A percentile compares a stretch with the other conserved stretches of the same genome.
Conservation (phyloP, 2,329 filamentous ascomycete species). For the Monosporascus sp. region DNA sequence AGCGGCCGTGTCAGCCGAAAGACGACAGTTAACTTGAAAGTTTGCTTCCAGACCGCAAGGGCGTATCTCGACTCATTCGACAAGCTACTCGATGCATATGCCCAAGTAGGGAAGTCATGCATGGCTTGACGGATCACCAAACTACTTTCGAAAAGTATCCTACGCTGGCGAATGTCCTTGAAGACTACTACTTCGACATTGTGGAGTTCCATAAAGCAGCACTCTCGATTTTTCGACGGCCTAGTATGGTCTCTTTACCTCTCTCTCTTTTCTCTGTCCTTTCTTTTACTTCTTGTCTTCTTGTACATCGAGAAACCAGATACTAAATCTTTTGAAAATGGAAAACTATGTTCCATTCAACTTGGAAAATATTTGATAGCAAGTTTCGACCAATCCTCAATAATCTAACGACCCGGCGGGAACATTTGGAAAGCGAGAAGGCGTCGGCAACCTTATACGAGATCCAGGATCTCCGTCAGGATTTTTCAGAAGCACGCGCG, state of each 20-base stretch:
- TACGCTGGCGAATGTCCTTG: slow-evolving; percentile 2
- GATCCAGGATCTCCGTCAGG: slow-evolving; percentile 1
- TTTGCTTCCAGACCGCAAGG: slow-evolving; percentile 2
- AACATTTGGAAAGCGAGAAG: slow-evolving; percentile 5
- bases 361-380: slow-evolving; percentile 6
- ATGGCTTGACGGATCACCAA: background rate
- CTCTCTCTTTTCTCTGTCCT: background rate
- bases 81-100: slow-evolving; percentile 3
- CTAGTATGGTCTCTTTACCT: background rate
- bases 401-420: slow-evolving; percentile 1
- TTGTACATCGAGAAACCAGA: background rate
- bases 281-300: background rate
- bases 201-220: slow-evolving; percentile 1
- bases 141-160: slow-evolving; percentile 1
- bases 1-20: background rate
- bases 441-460: slow-evolving; percentile 1
- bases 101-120: slow-evolving; percentile 1
- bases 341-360: slow-evolving; percentile 1
- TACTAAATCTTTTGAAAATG: background rate
- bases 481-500: background rate
- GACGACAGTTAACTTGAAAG: slow-evolving; percentile 2
- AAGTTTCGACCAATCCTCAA: slow-evolving; percentile 4
- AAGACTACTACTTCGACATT: slow-evolving; percentile 7
- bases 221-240: background rate
- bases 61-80: slow-evolving; percentile 3